Base-by-base conservation (phyloP, 495 filamentous ascomycete species). In the Umbilicaria muhlenbergii region DNA sequence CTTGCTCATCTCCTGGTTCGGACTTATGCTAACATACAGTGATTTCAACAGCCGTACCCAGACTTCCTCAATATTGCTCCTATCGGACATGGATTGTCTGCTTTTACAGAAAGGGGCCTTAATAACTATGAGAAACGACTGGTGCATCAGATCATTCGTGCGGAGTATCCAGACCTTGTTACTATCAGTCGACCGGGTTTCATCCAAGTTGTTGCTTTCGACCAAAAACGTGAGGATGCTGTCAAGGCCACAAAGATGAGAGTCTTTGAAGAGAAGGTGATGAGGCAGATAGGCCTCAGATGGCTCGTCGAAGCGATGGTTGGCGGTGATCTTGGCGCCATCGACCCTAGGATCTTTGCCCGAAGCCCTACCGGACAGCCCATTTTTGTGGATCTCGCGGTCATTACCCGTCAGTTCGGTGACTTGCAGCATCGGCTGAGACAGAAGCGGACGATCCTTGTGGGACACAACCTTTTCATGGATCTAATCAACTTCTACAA, bases 391-490 rank as follows among this genome's bases (percentile, higher is more conserved):
- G 54, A 66, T 37, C 41, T 56, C 11, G 41, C 53, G 7, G 39
- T 45, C 6, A 45, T 59, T 34, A 52, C 44, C 19, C 41, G 45
- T 15, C 48, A 65, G 37, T 58, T 67, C 43, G 43, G 54, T 13
- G 44, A 58, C 8, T 47, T 65, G 11, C 49, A 67, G 34, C 21
- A 47, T 3, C 51, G 47, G 5, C 55, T 83, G n/a, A 62, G 66
- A 38, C 41, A 54, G n/a, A 66, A 63, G 15, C 56, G 59, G 16
- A 67, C 69, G 11, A 60, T 80, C 0, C 50, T 89, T 7, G 71
- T 89, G 10, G 82, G 83, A 0, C 83, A 94, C 57, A 92, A 91
- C 53, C 58, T 80, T 18, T 82, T 91, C 47, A 70, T 67, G 3
- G 86, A 92, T 55, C 55, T 92, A 16, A 66, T 79, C 28, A 83